Base-by-base conservation (phyloP, 306 rosid species). In the Inga oerstediana region DNA sequence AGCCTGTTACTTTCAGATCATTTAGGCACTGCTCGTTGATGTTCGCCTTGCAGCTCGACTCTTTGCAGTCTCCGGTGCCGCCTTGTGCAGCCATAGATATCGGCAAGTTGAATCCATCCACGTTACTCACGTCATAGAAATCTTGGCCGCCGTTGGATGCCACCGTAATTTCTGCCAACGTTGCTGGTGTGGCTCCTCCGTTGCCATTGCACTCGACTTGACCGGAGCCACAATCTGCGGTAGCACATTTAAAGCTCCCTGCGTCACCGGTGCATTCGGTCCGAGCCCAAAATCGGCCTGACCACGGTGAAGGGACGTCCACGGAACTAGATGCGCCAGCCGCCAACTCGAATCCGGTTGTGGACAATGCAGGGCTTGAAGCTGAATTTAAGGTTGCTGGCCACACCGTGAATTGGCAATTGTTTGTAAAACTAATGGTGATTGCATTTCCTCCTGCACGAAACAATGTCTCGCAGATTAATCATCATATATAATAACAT, bases 341-440 rank as follows among this genome's bases (percentile, higher is more conserved):
- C 3, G 1, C 59, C 44, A 93, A 46, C 72, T 85, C 84, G 35
- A 93, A 91, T 20, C 96, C 94, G 0, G 96, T 91, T 37, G 82
- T 8, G 68, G 93, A 78, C 34, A 89, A 24, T 9, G 86, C 90
- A 3, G 92, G 87, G 45, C 65, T 85, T 22, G 84, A 81, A 5
- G n/a, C 86, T 45, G 88, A 87, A 0, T 90, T 88, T 59, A 91
- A 70, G 75, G 91, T 87, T 79, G 81, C 96, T 5, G 96, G 97
- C 97, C 97, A 93, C 24, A 93, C 85, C 0, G 88, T 82, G 81
- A 65, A 81, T 12, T 44, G 17, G 61, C 97, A 91, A 0, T 80
- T 90, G 82, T 89, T 93, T 20, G 27, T 88, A 11, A 93, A 75
- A 3, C 83, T 81, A 64, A 93, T 80, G 11, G 79, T 84, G 9